Evolutionary conservation across 495 filamentous ascomycete species (phyloP), one percentile per base, ranked within the genome.

Genomic region (Sporormia fimetaria): DNA sequence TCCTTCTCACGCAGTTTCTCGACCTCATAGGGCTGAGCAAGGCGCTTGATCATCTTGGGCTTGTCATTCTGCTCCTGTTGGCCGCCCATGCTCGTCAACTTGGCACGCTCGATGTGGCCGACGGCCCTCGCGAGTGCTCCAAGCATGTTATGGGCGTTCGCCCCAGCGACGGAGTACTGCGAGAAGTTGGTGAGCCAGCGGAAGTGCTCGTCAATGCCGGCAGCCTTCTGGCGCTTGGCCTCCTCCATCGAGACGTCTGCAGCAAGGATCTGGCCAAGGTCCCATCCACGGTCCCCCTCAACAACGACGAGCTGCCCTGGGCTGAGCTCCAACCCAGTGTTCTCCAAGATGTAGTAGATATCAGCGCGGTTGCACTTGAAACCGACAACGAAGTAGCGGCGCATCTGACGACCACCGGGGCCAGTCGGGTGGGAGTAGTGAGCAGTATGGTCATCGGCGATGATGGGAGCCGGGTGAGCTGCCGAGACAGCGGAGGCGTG

Each of bases 181-280:
- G 86, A 92, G 59, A 94, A 96, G 77, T 94, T 85, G 81, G 95
- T 94, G 22, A 98, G 71, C 80, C 87, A 94, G 51, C 80, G 82
- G 60, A 92, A 94, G 51, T 98, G 90, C 52, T 95, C 86, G 58
- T 94, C 80, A 12, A 80, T 81, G 51, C 83, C 90, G 37, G 83
- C 74, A 40, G 93, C 83, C 58, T 93, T 93, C 49, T 85, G 62
- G 30, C 88, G 78, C 47, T 88, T 86, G 0, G 92, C 90, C 36
- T 79, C 73, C 42, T 81, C 74, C 67, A 83, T 80, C 17, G 81
- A 78, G 25, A 95, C 73, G 51, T 88, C 86, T 27, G 85, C 79
- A 46, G 78, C 74, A 27, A 80, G 75, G 20, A 98, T 86, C n/a
- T 86, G 93, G 6, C 90, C 92, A 40, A 98, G 74, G 56, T 98